Conservation (phyloP, 495 filamentous ascomycete genomes). For the Rostrohypoxylon terebratum region DNA sequence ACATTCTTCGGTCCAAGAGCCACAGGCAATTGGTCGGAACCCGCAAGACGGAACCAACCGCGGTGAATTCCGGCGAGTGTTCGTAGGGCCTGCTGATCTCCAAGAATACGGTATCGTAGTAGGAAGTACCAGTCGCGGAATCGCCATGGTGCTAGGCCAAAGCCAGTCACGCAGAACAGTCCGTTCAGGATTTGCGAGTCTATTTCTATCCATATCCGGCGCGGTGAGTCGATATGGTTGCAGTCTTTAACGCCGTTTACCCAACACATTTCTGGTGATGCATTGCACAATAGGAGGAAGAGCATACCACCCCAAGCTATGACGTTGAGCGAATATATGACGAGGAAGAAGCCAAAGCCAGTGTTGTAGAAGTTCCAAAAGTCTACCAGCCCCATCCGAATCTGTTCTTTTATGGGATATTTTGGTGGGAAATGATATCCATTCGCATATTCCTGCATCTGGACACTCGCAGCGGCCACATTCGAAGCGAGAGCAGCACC, state of each 20-base stretch:
- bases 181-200: slow-evolving; percentile 86
- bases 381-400: slow-evolving; percentile 66
- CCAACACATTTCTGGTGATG: slow-evolving; percentile 80
- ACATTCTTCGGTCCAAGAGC: slow-evolving; percentile 59
- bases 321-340: slow-evolving; percentile 81
- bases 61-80: slow-evolving; percentile 74
- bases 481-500: slow-evolving; percentile 33
- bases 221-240: slow-evolving; percentile 76
- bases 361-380: slow-evolving; percentile 69
- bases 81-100: slow-evolving; percentile 65
- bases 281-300: slow-evolving; percentile 82
- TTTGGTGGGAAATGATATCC: slow-evolving; percentile 79
- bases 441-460: slow-evolving; percentile 56
- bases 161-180: slow-evolving; percentile 88
- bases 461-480: slow-evolving; percentile 31
- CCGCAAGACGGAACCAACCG: slow-evolving; percentile 75
- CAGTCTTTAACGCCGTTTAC: slow-evolving; percentile 65
- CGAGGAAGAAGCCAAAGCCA: slow-evolving; percentile 77
- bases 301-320: slow-evolving; percentile 93
- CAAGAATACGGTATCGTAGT: slow-evolving; percentile 68
- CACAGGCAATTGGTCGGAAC: slow-evolving; percentile 62
- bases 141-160: slow-evolving; percentile 86
- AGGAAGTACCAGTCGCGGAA: slow-evolving; percentile 82
- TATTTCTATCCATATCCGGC: slow-evolving; percentile 85
- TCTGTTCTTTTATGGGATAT: slow-evolving; percentile 69